Conservation (phyloP, 2,329 filamentous ascomycete species). For the Alternaria consortialis region DNA sequence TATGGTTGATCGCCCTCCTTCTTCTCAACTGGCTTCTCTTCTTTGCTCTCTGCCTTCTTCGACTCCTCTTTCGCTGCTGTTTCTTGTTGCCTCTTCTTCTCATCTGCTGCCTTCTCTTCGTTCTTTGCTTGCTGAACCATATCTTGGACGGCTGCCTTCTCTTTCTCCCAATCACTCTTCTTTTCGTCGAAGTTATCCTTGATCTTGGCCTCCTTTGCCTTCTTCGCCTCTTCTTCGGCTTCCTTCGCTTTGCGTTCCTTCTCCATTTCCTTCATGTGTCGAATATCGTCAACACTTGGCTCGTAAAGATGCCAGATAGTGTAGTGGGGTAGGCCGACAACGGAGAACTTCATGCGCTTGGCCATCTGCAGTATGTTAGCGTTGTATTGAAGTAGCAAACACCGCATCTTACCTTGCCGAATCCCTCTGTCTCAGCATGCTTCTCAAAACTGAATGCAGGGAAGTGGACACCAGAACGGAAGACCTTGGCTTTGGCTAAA, state of each 20-base stretch:
- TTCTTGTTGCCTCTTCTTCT: constrained; percentile 65
- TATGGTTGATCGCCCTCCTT: constrained; percentile 9
- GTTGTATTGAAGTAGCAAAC: not conserved
- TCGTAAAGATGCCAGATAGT: constrained; percentile 99
- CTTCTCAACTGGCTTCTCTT: constrained; percentile 30
- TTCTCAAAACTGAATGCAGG: constrained; percentile 98
- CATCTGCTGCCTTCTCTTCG: constrained; percentile 48
- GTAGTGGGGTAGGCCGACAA: constrained; percentile 95
- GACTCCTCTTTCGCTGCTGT: constrained; percentile 44
- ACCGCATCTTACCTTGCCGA: constrained; percentile 79
- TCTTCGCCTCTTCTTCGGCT: constrained; percentile 77
- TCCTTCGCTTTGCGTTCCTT: constrained; percentile 81
- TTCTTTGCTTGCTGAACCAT: constrained; percentile 66
- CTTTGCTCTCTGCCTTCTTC: constrained; percentile 38
- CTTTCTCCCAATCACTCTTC: constrained; percentile 85
- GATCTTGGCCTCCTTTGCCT: constrained; percentile 77
- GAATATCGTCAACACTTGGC: constrained; percentile 95
- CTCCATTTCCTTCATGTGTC: constrained; percentile 99
- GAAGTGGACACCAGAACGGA: constrained; percentile 94
- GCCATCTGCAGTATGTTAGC: constrained; percentile 76
- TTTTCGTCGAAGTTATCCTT: constrained; percentile 82
- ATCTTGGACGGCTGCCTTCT: constrained; percentile 80
- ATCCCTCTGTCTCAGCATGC: constrained; percentile 97
- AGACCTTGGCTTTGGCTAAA: constrained; percentile 92
- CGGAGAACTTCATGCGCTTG: constrained; percentile 92